A percentile compares a stretch with the other conserved stretches of the same genome.
phyloP scores from a whole-genome alignment of 2,329 filamentous ascomycete genomes.

The Aspergillus unguis region DNA sequence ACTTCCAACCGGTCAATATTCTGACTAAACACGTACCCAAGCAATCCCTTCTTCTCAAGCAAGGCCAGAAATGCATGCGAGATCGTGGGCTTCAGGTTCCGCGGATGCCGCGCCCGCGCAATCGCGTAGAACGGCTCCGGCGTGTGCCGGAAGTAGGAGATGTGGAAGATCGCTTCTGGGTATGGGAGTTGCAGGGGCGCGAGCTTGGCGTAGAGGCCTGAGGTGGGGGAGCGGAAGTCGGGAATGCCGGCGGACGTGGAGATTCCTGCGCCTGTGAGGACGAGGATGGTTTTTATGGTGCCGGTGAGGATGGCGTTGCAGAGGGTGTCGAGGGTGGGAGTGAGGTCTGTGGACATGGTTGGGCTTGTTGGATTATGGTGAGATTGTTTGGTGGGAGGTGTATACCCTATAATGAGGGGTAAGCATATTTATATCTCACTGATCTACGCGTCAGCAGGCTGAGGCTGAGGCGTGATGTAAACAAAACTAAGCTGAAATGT shows the following conservation, averaged over 20 bases:
- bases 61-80: constrained; percentile 79
- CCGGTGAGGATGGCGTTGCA: neutral
- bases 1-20: constrained; percentile 89
- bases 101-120: constrained; percentile 79
- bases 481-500: neutral
- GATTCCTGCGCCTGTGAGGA: constrained; percentile 69
- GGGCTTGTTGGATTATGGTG: neutral
- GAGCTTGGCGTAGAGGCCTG: constrained; percentile 82
- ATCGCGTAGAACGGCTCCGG: constrained; percentile 82
- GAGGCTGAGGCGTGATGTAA: no score
- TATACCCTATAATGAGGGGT: neutral
- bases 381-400: no score
- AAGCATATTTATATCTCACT: neutral
- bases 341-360: neutral
- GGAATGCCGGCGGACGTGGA: constrained; percentile 60
- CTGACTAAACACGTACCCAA: constrained; percentile 84
- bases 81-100: constrained; percentile 76
- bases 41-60: constrained; percentile 66
- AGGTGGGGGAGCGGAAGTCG: constrained; percentile 82
- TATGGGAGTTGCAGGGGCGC: constrained; percentile 74
- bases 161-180: constrained; percentile 83
- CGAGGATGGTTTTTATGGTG: constrained; percentile 18
- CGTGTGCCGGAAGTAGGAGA: constrained; percentile 72
- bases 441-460: no score
- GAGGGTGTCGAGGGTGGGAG: neutral